A percentile compares a stretch with the other conserved stretches of the same genome.
phyloP scores from a whole-genome alignment of 345 rosid genomes.

The Syzygium oleosum region DNA sequence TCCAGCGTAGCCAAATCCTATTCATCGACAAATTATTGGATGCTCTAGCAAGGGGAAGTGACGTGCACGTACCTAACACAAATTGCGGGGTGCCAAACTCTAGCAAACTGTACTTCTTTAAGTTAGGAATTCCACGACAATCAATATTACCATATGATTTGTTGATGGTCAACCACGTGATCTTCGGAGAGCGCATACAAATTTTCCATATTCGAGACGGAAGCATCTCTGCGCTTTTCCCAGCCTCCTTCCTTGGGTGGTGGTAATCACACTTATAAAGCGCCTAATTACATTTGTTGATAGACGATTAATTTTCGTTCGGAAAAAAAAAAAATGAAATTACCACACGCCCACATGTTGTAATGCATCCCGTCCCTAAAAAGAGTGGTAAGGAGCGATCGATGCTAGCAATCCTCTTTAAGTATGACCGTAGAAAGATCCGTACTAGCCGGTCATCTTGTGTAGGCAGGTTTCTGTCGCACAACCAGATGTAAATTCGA shows the following conservation, averaged over 20 bases:
- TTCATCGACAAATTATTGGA: not conserved
- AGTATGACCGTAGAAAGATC: not conserved
- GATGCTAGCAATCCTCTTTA: not conserved
- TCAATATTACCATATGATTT: not conserved
- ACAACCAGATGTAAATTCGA: not conserved
- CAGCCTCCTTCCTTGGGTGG: not conserved
- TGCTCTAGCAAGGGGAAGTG: not conserved
- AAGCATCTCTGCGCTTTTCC: not conserved
- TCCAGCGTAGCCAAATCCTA: rapidly evolving
- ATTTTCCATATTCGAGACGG: not conserved
- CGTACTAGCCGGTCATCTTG: too few relatives aligned
- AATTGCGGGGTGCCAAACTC: not conserved
- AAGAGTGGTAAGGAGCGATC: too few relatives aligned
- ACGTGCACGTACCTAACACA: not conserved
- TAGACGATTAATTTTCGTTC: too few relatives aligned
- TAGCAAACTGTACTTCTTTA: not conserved
- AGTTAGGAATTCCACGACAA: not conserved
- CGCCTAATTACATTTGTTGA: too few relatives aligned
- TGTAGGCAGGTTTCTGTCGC: not conserved
- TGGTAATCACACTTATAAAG: not conserved
- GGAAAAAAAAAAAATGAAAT: too few relatives aligned
- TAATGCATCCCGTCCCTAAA: too few relatives aligned
- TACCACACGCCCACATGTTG: too few relatives aligned
- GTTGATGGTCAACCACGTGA: not conserved
- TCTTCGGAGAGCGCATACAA: not conserved